Evolutionary conservation across 2,329 filamentous ascomycete genomes (phyloP).

Genomic region (Aureobasidium sp.): DNA sequence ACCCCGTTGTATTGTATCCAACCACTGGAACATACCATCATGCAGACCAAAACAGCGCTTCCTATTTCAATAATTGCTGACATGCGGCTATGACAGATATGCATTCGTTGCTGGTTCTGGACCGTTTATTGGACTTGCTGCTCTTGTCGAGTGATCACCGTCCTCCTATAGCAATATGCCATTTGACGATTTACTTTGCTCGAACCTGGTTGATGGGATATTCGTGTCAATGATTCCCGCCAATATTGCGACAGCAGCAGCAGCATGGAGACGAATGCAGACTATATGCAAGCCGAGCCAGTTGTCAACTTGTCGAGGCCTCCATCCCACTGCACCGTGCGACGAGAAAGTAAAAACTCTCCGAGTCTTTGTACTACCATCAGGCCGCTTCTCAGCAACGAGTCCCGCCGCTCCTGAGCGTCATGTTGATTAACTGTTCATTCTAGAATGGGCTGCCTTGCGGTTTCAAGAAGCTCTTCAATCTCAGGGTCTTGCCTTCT

Average conservation of each 20-base stretch:
- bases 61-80: background rate
- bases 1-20: background rate
- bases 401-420: background rate
- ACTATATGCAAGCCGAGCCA: conserved; percentile 1
- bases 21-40: background rate
- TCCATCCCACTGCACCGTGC: conserved; percentile 3
- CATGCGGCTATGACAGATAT: background rate
- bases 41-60: background rate
- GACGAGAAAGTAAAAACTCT: conserved; percentile 5
- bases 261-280: background rate
- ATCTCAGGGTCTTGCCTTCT: background rate
- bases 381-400: conserved; percentile 12
- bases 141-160: background rate
- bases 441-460: conserved; percentile 2
- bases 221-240: background rate
- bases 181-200: background rate
- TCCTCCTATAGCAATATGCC: background rate
- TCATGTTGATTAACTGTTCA: background rate
- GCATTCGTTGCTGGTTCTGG: background rate
- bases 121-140: background rate
- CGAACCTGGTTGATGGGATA: background rate
- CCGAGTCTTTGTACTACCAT: conserved; percentile 8
- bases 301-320: conserved; percentile 8
- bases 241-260: background rate
- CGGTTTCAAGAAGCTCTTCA: conserved; percentile 7